These are phyloP conservation scores for Poronia punctata DNA, from an alignment of 495 filamentous ascomycete genomes.

Conservation along the genomic window DNA sequence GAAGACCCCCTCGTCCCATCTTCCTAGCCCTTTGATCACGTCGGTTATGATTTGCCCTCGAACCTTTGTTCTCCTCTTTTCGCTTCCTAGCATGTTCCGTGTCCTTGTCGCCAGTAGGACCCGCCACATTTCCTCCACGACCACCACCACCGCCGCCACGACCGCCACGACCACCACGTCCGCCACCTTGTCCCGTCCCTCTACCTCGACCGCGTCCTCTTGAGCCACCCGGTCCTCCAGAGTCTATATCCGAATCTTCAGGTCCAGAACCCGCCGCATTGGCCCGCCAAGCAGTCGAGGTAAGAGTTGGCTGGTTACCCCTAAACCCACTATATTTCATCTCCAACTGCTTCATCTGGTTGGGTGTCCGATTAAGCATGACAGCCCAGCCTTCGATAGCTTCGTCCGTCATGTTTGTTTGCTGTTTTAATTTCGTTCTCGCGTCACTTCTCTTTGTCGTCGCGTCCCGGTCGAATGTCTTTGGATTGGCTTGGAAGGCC, in stretches of 20 bases:
- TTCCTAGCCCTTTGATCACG: conserved; percentile 70
- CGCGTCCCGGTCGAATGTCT: conserved; percentile 61
- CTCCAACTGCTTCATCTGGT: conserved; percentile 57
- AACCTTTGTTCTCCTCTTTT: conserved; percentile 60
- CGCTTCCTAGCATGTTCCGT: conserved; percentile 53
- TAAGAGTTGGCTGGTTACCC: conserved; percentile 54
- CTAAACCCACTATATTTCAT: conserved; percentile 53
- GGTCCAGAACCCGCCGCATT: conserved; percentile 36
- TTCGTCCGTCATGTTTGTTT: conserved; percentile 89
- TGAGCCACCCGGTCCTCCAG: conserved; percentile 16
- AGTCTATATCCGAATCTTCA: conserved; percentile 38
- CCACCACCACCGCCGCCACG: conserved; percentile 42
- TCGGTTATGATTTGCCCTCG: conserved; percentile 57
- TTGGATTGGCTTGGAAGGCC: conserved; percentile 54
- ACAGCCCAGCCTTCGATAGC: conserved; percentile 89
- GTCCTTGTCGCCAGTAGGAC: conserved; percentile 49
- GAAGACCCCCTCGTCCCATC: conserved; percentile 58
- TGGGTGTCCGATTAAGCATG: conserved; percentile 71
- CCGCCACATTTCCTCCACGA: conserved; percentile 51
- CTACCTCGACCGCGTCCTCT: conserved; percentile 39
- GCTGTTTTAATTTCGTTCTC: conserved; percentile 57
- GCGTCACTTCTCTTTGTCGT: conserved; percentile 56
- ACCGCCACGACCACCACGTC: conserved; percentile 46
- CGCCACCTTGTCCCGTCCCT: conserved; percentile 45
- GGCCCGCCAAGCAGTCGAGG: conserved; percentile 55